Evolutionary conservation across 805 yeast species (phyloP).

Genomic region (Wickerhamiella siamensis): DNA sequence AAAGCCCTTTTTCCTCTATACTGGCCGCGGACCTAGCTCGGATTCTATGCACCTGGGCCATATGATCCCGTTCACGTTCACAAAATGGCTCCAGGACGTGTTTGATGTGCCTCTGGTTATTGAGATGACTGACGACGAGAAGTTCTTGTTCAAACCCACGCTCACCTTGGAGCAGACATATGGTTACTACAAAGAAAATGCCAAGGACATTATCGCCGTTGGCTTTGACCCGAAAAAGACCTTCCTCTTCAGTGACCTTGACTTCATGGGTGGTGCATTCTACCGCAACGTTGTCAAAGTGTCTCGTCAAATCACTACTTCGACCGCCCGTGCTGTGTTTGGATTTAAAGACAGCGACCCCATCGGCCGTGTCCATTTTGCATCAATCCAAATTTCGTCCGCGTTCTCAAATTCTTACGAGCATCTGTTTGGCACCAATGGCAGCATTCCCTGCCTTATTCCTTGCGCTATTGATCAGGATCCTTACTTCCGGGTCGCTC

Average conservation of each 20-base stretch:
- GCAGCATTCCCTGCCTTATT: constrained; percentile 88
- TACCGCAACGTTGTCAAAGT: constrained; percentile 88
- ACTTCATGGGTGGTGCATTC: constrained; percentile 85
- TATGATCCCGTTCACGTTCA: constrained; percentile 86
- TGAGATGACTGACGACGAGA: constrained; percentile 93
- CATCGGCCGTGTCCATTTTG: constrained; percentile 90
- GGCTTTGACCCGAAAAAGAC: constrained; percentile 94
- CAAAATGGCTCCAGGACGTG: constrained; percentile 96
- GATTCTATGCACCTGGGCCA: constrained; percentile 95
- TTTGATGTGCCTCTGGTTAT: constrained; percentile 91
- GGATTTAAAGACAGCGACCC: constrained; percentile 92
- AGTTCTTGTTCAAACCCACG: constrained; percentile 84
- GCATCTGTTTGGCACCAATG: constrained; percentile 69
- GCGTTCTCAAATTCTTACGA: constrained; percentile 96
- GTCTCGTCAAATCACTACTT: constrained; percentile 87
- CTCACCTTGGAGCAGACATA: constrained; percentile 82
- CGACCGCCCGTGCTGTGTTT: constrained; percentile 94
- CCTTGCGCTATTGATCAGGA: constrained; percentile 99
- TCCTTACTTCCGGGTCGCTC: constrained; percentile 91
- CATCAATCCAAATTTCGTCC: constrained; percentile 89
- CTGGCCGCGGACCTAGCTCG: constrained; percentile 94
- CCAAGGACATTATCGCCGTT: constrained; percentile 82
- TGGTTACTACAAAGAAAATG: constrained; percentile 61
- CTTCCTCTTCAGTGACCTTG: constrained; percentile 82
- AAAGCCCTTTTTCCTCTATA: constrained; percentile 86